Evolutionary conservation across 768 basidiomycete genomes (phyloP).

Genomic region (Suillus americanus): DNA sequence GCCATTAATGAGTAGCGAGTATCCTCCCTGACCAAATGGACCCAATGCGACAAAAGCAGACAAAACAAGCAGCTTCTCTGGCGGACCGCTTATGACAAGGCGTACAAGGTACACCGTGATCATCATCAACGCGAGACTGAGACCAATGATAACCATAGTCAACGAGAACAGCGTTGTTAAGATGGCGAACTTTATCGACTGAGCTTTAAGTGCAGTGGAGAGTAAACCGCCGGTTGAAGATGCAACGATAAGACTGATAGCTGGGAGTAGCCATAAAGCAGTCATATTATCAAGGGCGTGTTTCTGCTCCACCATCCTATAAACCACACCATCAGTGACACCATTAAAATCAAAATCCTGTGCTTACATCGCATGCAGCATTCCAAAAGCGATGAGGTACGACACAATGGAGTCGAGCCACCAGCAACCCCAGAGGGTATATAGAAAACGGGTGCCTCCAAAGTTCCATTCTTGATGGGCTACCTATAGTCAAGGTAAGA

Average conservation of each 20-base stretch:
- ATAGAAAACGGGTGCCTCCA: constrained; percentile 38
- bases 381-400: constrained; percentile 44
- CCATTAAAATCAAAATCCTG: not conserved
- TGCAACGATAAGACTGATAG: constrained; percentile 53
- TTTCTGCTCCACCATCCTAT: constrained; percentile 44
- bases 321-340: not conserved
- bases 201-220: constrained; percentile 35
- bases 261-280: constrained; percentile 50
- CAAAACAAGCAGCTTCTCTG: constrained; percentile 38
- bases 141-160: constrained; percentile 44
- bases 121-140: constrained; percentile 48
- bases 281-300: constrained; percentile 42
- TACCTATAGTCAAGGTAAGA: constrained; percentile 13
- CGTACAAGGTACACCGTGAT: constrained; percentile 48
- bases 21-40: constrained; percentile 54
- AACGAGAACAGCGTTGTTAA: constrained; percentile 45
- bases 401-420: constrained; percentile 47
- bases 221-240: constrained; percentile 51
- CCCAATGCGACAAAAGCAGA: constrained; percentile 51
- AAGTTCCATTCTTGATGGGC: constrained; percentile 36
- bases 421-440: constrained; percentile 49
- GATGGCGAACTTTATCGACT: constrained; percentile 38
- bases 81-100: constrained; percentile 40
- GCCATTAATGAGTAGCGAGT: constrained; percentile 42
- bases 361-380: constrained; percentile 47